phyloP scores from a whole-genome alignment of 371 early-diverging fungal species.

The Haplosporangium sp. region DNA sequence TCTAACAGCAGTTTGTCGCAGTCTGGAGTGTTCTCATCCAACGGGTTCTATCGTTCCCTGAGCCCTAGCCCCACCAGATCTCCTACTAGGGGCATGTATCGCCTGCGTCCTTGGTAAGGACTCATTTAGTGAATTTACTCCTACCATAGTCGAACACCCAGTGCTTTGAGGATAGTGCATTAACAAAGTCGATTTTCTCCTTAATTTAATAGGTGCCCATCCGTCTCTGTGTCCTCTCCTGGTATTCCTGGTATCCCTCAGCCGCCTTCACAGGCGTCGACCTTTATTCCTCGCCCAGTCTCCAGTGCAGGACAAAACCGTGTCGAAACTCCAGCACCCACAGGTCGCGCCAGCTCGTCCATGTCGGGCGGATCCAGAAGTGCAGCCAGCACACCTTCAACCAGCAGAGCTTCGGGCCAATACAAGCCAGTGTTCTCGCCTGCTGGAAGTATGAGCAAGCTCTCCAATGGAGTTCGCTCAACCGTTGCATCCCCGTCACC shows the following conservation, averaged over 20 bases:
- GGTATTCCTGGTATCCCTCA: constrained; percentile 51
- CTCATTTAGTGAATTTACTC: neutral
- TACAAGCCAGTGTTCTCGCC: constrained; percentile 46
- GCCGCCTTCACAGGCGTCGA: constrained; percentile 13
- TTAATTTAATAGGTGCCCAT: constrained; percentile 38
- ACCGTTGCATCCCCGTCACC: constrained; percentile 14
- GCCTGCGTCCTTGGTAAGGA: constrained; percentile 39
- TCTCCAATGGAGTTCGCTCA: constrained; percentile 36
- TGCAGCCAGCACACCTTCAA: constrained; percentile 29
- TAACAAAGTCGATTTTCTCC: neutral
- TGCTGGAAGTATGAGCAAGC: constrained; percentile 30
- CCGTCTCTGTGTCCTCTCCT: constrained; percentile 38
- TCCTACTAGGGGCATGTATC: constrained; percentile 13
- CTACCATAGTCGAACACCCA: neutral
- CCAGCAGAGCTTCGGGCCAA: constrained; percentile 13
- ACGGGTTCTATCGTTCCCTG: constrained; percentile 35
- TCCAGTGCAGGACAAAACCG: constrained; percentile 27
- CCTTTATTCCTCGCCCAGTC: constrained; percentile 40
- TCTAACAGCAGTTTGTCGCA: constrained; percentile 35
- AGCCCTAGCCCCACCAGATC: constrained; percentile 47
- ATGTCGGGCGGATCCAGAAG: constrained; percentile 28
- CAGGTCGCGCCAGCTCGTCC: constrained; percentile 17
- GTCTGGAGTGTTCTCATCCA: constrained; percentile 21
- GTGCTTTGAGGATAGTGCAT: neutral
- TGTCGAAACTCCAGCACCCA: constrained; percentile 22